Percentiles rank a stretch among this genome's conserved stretches.
Evolutionary conservation across 2,329 filamentous ascomycete species (phyloP).

Genomic region (Westerdykella ornata): DNA sequence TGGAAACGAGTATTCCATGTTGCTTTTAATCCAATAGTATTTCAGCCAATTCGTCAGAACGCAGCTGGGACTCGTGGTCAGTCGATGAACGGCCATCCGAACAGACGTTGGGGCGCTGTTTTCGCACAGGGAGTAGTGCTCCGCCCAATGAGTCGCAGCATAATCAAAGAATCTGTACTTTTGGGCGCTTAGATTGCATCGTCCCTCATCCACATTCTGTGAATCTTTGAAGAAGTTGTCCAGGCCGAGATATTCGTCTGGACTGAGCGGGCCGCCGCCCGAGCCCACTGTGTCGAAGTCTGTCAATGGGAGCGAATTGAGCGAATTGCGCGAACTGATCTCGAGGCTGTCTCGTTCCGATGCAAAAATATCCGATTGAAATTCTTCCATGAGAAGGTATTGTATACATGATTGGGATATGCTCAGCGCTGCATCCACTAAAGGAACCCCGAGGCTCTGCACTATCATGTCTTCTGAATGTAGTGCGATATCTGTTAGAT

Average conservation of each 20-base stretch:
- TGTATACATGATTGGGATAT: conserved; percentile 12
- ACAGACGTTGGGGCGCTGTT: conserved; percentile 8
- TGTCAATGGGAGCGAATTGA: conserved; percentile 3
- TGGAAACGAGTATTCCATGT: conserved; percentile 16
- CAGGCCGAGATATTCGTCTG: conserved; percentile 9
- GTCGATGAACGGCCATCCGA: conserved; percentile 7
- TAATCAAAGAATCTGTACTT: conserved; percentile 34
- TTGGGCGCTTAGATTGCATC: conserved; percentile 17
- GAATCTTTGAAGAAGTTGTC: conserved; percentile 23
- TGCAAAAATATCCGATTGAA: conserved; percentile 24
- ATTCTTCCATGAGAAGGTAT: conserved; percentile 33
- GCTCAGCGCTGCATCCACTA: conserved; percentile 8
- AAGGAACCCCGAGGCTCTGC: conserved; percentile 6
- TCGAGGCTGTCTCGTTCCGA: conserved; percentile 7
- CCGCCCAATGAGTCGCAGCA: conserved; percentile 34
- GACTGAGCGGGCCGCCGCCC: conserved; percentile 1
- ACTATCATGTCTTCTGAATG: conserved; percentile 8
- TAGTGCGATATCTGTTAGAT: conserved; percentile 17
- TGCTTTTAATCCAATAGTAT: conserved; percentile 23
- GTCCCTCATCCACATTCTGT: conserved; percentile 14
- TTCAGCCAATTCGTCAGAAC: conserved; percentile 30
- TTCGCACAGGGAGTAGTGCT: conserved; percentile 26
- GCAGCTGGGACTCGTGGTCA: conserved; percentile 10
- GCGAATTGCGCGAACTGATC: conserved; percentile 6
- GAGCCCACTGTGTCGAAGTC: conserved; percentile 4